Evolutionary conservation across 495 filamentous ascomycete genomes (phyloP).

Genomic region (Penicillium tannophilum): DNA sequence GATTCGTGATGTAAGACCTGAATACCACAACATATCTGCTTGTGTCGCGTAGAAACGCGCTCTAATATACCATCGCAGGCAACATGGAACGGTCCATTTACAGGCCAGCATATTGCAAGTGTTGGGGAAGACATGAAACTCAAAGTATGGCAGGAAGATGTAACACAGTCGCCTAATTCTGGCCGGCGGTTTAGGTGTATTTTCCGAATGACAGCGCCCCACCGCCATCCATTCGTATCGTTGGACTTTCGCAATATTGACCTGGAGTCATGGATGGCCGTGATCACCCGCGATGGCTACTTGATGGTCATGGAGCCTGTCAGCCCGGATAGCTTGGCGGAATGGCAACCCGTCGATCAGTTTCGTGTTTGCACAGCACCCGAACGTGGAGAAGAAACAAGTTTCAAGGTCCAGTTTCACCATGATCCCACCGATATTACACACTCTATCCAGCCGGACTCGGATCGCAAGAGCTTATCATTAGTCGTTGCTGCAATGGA

Average conservation of each 20-base stretch:
- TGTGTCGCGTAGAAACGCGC: constrained; percentile 7
- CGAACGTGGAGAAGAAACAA: constrained; percentile 75
- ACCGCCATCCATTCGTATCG: constrained; percentile 68
- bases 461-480: constrained; percentile 69
- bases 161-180: constrained; percentile 65
- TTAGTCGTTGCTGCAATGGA: constrained; percentile 85
- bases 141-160: constrained; percentile 89
- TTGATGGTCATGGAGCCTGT: constrained; percentile 84
- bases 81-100: constrained; percentile 73
- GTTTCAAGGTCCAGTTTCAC: constrained; percentile 83
- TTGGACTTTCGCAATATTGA: constrained; percentile 78
- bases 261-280: constrained; percentile 76
- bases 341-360: constrained; percentile 74
- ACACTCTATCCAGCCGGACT: constrained; percentile 71
- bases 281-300: constrained; percentile 78
- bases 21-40: constrained; percentile 4
- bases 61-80: constrained; percentile 51
- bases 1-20: constrained; percentile 72
- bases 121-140: constrained; percentile 86
- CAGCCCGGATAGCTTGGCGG: constrained; percentile 76
- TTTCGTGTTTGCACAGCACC: constrained; percentile 63
- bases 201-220: constrained; percentile 56
- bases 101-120: constrained; percentile 63
- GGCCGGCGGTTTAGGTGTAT: constrained; percentile 77
- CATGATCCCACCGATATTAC: constrained; percentile 79